Evolutionary conservation across 1,139 yeast species (phyloP), one percentile per base, ranked within the genome.

Genomic region (Kodamaea plutei): DNA sequence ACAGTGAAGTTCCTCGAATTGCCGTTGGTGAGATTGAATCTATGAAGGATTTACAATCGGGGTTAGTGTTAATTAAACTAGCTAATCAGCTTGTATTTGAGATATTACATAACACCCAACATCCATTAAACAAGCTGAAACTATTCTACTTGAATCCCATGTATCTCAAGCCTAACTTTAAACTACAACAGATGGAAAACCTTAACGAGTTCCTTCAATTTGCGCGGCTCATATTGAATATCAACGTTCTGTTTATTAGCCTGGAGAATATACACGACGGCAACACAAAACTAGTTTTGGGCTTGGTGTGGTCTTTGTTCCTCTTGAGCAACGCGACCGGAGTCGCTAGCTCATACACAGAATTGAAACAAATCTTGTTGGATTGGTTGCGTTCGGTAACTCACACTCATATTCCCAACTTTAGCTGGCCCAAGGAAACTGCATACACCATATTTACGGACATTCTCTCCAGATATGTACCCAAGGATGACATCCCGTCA

Each of bases 211-310:
- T 76, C 9, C 59, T 81, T 34, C 73, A 74, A 34, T 79, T 70
- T 46, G 61, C 79, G 35, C 65, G 71, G 35, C 64, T 72, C 26
- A 63, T 73, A 19, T 68, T 75, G 31, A 53, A 62, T 14, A 60
- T 81, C 25, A 75, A 73, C 39, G 60, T 75, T 20, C 64, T 71
- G 43, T 72, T 73, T 43, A 75, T 81, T 28, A 79, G 83, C 15
- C 76, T 85, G n/a, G 84, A 78, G 32, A 82, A 79, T 51, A 69
- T 81, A 14, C 66, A 73, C 15, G 84, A 78, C 29, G 83, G 84
- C 2, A 75, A 80, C 46, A 52, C 66, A 31, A 81, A 81, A 48
- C 55, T 79, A 27, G 73, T 76, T n/a, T 54, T 80, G 40, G 87
- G 87, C 1, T 58, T 81, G 26, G 53, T 80, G 8, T 81, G 89